These are phyloP conservation scores for Neofusicoccum cordaticola DNA, from an alignment of 2,329 filamentous ascomycete species.

Conservation along the genomic window DNA sequence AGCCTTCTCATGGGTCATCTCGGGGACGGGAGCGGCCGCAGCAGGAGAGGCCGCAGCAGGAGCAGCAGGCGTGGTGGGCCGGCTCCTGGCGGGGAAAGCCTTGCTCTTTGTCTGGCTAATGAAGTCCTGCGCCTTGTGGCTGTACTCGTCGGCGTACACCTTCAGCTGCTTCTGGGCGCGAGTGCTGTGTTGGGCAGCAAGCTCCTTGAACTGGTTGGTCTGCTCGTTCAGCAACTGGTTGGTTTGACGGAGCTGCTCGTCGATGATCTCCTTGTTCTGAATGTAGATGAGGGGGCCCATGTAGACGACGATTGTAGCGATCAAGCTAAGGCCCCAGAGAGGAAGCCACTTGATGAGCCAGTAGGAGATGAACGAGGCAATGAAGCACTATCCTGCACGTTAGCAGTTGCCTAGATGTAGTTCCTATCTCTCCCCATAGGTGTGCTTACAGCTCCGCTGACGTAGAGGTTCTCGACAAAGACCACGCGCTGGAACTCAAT, in stretches of 20 bases:
- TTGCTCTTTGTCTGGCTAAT: constrained; percentile 33
- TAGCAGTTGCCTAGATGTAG: not conserved
- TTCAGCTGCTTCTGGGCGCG: constrained; percentile 58
- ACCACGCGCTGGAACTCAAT: constrained; percentile 66
- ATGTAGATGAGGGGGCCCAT: constrained; percentile 62
- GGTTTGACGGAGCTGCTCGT: constrained; percentile 56
- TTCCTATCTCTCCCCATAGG: not conserved
- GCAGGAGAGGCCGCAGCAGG: not conserved
- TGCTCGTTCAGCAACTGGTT: constrained; percentile 56
- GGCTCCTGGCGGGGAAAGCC: constrained; percentile 8
- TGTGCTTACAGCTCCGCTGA: constrained; percentile 57
- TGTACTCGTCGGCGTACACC: constrained; percentile 60
- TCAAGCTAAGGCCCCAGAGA: constrained; percentile 61
- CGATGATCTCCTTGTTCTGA: constrained; percentile 63
- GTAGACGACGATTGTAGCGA: constrained; percentile 56
- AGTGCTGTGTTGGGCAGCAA: constrained; percentile 59
- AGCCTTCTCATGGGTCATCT: constrained; percentile 29
- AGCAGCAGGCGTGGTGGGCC: constrained; percentile 6
- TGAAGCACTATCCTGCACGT: constrained; percentile 51
- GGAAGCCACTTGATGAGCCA: constrained; percentile 65
- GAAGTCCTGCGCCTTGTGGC: constrained; percentile 56
- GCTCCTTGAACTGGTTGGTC: constrained; percentile 57
- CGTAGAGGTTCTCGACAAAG: constrained; percentile 63
- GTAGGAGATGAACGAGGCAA: constrained; percentile 57
- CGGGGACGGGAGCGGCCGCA: not conserved